Evolutionary conservation across 2,329 filamentous ascomycete species (phyloP), one percentile per base, ranked within the genome.

Genomic region (Claviceps cyperi): DNA sequence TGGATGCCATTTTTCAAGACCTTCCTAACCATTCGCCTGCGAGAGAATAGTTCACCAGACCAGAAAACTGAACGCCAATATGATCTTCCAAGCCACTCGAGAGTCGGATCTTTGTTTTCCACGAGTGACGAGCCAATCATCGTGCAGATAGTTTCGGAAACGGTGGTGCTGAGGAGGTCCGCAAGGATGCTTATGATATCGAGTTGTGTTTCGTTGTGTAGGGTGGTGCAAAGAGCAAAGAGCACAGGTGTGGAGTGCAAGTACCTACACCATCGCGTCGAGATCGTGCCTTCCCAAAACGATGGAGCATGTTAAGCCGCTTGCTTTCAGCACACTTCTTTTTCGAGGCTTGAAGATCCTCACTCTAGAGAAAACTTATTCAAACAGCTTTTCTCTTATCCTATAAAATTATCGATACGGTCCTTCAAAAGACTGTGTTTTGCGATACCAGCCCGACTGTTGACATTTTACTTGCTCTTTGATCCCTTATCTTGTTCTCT

Each of bases 41-140:
- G 90, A 88, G 86, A 92, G 62, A 85, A 88, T 19, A 85, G 95
- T 38, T 94, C 50, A 94, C 89, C n/a, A 77, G 81, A 35, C 90
- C 91, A 4, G 84, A 92, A 44, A 66, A 64, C 49, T 78, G 75
- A 75, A 87, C 87, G 1, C 73, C 87, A 89, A 94, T 61, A 65
- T 88, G 44, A 80, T 84, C 58, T 95, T 88, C 65, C 88, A 90
- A 60, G 90, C 87, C 21, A 97, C 91, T n/a, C 83, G 86, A 28
- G 24, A 28, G 24, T 28, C 24, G 8, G 57, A 86, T 98, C 56
- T 98, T 97, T 67, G 84, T 94, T 37, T 91, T 89, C 1, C 79
- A 82, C 48, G 91, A 87, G 59, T 1, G 79, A 82, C 48, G 91
- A 87, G 59, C 86, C 90, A 1, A 71, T 77, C 14, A 80, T 88